Base-by-base conservation (phyloP, 192 early-diverging fungal species). In the Diversispora epigaea region DNA sequence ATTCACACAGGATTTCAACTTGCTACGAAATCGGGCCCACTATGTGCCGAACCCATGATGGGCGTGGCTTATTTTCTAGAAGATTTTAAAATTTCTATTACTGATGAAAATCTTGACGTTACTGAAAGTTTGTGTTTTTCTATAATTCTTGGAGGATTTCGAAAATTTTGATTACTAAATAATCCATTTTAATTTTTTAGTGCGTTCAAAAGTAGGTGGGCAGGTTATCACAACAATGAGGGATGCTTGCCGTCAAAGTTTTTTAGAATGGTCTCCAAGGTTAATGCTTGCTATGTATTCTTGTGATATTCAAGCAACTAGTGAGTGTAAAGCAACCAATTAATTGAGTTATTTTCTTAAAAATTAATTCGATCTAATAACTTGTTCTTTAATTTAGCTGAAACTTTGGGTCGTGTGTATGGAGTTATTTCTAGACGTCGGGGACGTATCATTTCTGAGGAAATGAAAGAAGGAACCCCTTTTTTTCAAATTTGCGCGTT, bases 401-500 rank as follows among this genome's bases (percentile, higher is more conserved):
- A 98, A 32, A 92, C 97, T 0, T 86, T 99, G 44, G 98, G 98
- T 39, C 94, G 93, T 77, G 97, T 99, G 3, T 97, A 98, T 73
- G 96, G 86, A 12, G 98, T 98, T 7, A 90, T 99, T 52, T 90
- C 91, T 62, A 90, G 91, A 66, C 87, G 98, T 6, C 89, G 89
- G 25, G 98, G 97, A n/a, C 89, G 92, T 63, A 94, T 99, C 57
- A 73, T 97, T 17, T 92, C 93, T 3, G 98, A 99, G 72, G 97
- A 98, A 77, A 89, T 99, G 84, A 93, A 94, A 79, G 98, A 99
- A 74, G 98, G 97, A 52, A 99, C 98, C 4, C 92, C 95, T 3
- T 96, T 97, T 77, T 99, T 96, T 80, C 89, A 90, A 50, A 94
- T 99, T 79, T 86, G 88, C 73, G 88, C 95, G 0, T 72, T 88